Evolutionary conservation across 2,329 filamentous ascomycete genomes (phyloP).

Genomic region (Trichoderma gracile): DNA sequence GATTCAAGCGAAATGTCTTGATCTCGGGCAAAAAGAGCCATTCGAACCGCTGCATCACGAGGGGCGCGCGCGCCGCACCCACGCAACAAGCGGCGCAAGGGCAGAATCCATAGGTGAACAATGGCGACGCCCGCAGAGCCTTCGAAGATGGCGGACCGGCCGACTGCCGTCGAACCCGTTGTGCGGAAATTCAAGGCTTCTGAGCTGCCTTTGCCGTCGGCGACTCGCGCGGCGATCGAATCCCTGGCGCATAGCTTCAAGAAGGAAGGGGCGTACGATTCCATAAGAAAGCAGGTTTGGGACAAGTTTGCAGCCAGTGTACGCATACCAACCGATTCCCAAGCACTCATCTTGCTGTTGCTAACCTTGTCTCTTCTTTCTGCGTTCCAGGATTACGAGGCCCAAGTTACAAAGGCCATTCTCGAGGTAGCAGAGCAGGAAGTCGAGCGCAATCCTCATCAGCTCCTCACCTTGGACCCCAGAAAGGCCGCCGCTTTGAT

Average conservation of each 20-base stretch:
- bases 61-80: constrained; percentile 22
- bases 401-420: constrained; percentile 64
- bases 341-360: neutral
- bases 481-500: constrained; percentile 73
- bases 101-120: neutral
- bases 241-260: constrained; percentile 78
- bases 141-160: constrained; percentile 30
- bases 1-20: constrained; percentile 13
- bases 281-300: constrained; percentile 74
- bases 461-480: constrained; percentile 71
- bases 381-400: constrained; percentile 63
- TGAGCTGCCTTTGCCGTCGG: constrained; percentile 71
- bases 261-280: constrained; percentile 82
- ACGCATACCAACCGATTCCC: constrained; percentile 35
- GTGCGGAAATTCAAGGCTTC: constrained; percentile 66
- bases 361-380: neutral
- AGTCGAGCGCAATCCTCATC: constrained; percentile 70
- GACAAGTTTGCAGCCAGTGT: constrained; percentile 72
- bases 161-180: constrained; percentile 23
- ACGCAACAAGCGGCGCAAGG: constrained; percentile 9
- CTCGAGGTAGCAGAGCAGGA: constrained; percentile 71
- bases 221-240: constrained; percentile 73
- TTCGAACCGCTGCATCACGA: neutral
- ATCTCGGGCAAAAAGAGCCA: neutral
- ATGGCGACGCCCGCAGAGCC: constrained; percentile 36